Percentiles rank a stretch among this genome's conserved stretches.
These are phyloP conservation scores for Pleurotus eryngii DNA, from an alignment of 768 basidiomycete species.

Conservation along the genomic window DNA sequence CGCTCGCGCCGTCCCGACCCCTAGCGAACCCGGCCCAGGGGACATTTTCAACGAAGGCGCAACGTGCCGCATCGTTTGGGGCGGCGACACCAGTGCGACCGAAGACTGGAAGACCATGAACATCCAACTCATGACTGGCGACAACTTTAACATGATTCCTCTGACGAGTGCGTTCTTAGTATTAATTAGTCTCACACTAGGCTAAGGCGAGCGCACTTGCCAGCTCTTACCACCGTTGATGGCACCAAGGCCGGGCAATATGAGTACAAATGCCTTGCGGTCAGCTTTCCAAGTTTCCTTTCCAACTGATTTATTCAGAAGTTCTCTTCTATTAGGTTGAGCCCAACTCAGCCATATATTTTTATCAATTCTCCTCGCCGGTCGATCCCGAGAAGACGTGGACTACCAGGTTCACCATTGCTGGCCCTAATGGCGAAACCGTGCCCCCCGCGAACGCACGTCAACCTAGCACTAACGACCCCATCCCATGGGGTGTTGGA, in stretches of 20 bases:
- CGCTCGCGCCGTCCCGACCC: constrained; percentile 56
- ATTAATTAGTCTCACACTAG: not conserved
- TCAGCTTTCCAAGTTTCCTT: constrained; percentile 24
- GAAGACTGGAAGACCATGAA: constrained; percentile 68
- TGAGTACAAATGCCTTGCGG: constrained; percentile 64
- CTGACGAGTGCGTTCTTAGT: constrained; percentile 51
- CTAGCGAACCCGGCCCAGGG: constrained; percentile 59
- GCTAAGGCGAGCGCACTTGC: not conserved
- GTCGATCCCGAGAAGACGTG: constrained; percentile 43
- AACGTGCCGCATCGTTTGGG: constrained; percentile 58
- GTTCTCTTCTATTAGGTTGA: constrained; percentile 40
- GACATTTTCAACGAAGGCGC: constrained; percentile 53
- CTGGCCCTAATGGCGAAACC: constrained; percentile 41
- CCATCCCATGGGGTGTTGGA: constrained; percentile 69
- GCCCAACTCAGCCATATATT: constrained; percentile 68
- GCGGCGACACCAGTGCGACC: constrained; percentile 43
- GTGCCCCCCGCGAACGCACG: constrained; percentile 47
- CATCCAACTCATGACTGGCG: constrained; percentile 79
- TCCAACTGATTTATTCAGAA: not conserved
- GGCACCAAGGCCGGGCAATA: constrained; percentile 54
- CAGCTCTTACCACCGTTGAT: constrained; percentile 66
- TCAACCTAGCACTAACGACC: constrained; percentile 49
- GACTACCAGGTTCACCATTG: constrained; percentile 79
- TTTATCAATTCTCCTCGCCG: constrained; percentile 69
- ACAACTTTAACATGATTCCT: constrained; percentile 65